These are phyloP conservation scores for Kodamaea suecica DNA, from an alignment of 1,139 yeast genomes.

Conservation along the genomic window DNA sequence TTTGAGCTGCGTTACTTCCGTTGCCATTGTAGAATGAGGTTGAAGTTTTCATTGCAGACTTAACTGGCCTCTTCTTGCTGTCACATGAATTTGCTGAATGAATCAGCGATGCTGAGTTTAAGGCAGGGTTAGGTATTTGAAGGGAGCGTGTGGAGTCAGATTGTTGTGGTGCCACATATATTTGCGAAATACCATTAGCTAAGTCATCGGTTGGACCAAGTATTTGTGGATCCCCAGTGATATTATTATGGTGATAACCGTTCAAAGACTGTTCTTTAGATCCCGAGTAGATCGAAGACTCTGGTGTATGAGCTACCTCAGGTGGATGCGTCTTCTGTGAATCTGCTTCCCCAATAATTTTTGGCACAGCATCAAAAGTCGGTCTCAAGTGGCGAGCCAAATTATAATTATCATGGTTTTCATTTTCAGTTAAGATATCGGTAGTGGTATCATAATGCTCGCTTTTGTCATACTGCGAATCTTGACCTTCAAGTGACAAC, in stretches of 20 bases:
- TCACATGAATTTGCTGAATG: conserved; percentile 29
- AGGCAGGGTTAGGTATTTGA: background rate
- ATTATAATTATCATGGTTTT: conserved; percentile 16
- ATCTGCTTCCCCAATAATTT: conserved; percentile 22
- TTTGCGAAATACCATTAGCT: background rate
- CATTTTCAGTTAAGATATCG: conserved; percentile 9
- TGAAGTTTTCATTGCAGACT: conserved; percentile 63
- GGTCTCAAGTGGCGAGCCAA: conserved; percentile 32
- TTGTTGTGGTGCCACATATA: background rate
- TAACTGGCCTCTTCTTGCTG: conserved; percentile 43
- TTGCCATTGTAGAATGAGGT: conserved; percentile 24
- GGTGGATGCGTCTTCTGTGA: background rate
- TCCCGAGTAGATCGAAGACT: too few relatives aligned
- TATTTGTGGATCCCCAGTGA: too few relatives aligned
- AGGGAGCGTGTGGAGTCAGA: background rate
- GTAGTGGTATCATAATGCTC: too few relatives aligned
- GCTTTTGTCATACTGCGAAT: background rate
- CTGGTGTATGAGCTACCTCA: background rate
- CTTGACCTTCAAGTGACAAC: conserved; percentile 3
- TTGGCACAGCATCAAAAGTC: conserved; percentile 31
- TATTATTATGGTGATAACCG: too few relatives aligned
- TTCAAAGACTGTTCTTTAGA: too few relatives aligned
- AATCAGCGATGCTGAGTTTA: conserved; percentile 10
- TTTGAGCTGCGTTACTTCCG: background rate
- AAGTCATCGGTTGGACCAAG: too few relatives aligned